phyloP scores from a whole-genome alignment of 495 filamentous ascomycete genomes.

The Tuber umbilicatum region DNA sequence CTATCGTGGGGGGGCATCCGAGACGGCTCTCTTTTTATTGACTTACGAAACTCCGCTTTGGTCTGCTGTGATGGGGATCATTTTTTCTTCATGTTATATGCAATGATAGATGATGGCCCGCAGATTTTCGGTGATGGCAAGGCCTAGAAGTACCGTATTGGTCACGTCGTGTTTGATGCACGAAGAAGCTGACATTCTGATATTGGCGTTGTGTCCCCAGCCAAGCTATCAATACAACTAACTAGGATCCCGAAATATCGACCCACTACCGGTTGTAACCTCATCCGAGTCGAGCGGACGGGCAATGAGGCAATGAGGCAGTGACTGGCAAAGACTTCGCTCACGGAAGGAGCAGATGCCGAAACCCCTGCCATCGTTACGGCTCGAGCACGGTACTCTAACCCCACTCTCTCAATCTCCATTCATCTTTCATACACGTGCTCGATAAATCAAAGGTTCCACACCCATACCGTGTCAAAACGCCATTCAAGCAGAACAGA shows the following conservation, averaged over 20 bases:
- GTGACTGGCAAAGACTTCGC: neutral
- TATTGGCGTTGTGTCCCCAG: neutral
- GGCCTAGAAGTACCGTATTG: neutral
- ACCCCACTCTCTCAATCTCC: neutral
- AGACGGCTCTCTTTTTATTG: neutral
- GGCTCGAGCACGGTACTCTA: too few species aligned
- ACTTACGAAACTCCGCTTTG: neutral
- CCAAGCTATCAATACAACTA: neutral
- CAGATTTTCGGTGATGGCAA: neutral
- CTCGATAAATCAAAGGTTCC: neutral
- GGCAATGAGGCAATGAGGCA: too few species aligned
- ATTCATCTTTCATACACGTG: neutral
- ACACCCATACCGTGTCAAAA: neutral
- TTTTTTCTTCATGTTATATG: neutral
- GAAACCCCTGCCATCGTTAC: neutral
- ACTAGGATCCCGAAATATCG: neutral
- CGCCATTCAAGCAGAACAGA: neutral
- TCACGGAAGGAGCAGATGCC: neutral
- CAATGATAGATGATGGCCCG: neutral
- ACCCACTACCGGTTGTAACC: neutral
- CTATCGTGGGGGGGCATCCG: neutral
- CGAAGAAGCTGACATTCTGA: neutral
- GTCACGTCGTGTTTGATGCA: too few species aligned
- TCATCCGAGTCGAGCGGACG: neutral
- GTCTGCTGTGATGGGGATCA: neutral